phyloP scores from a whole-genome alignment of 2,329 filamentous ascomycete genomes.

The Bipolaris cookei region DNA sequence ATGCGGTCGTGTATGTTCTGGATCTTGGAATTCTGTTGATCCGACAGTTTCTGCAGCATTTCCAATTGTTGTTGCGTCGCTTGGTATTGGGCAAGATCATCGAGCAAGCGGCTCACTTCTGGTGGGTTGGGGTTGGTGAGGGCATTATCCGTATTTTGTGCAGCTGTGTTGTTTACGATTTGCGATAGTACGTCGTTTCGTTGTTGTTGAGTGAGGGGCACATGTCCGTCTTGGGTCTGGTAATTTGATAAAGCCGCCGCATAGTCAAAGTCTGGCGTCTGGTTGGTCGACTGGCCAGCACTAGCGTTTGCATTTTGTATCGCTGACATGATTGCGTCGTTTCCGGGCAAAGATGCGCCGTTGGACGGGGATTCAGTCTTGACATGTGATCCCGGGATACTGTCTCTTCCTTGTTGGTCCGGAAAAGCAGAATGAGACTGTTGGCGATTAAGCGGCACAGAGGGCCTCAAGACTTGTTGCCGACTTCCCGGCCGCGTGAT shows the following conservation, averaged over 20 bases:
- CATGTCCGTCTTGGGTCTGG: conserved; percentile 54
- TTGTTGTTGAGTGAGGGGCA: conserved; percentile 56
- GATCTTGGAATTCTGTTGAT: conserved; percentile 78
- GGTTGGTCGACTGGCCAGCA: conserved; percentile 35
- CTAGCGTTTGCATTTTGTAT: conserved; percentile 56
- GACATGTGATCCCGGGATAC: conserved; percentile 29
- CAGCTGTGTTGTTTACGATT: conserved; percentile 55
- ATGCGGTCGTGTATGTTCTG: conserved; percentile 76
- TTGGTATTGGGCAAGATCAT: conserved; percentile 66
- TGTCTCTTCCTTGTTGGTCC: conserved; percentile 17
- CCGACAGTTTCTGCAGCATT: conserved; percentile 76
- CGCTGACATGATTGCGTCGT: conserved; percentile 58
- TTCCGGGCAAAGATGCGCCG: conserved; percentile 47
- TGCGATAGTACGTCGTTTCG: conserved; percentile 56
- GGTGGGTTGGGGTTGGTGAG: conserved; percentile 62
- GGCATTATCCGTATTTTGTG: conserved; percentile 59
- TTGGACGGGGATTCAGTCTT: conserved; percentile 53
- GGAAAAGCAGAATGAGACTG: conserved; percentile 19
- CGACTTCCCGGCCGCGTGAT: conserved; percentile 28
- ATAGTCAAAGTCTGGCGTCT: conserved; percentile 53
- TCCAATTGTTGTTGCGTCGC: conserved; percentile 78
- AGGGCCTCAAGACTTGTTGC: conserved; percentile 34
- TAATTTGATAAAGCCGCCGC: conserved; percentile 56
- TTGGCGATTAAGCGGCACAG: conserved; percentile 24
- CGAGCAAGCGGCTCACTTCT: conserved; percentile 63